phyloP scores from a whole-genome alignment of 768 basidiomycete species.

The Cystofilobasidium bisporidii region DNA sequence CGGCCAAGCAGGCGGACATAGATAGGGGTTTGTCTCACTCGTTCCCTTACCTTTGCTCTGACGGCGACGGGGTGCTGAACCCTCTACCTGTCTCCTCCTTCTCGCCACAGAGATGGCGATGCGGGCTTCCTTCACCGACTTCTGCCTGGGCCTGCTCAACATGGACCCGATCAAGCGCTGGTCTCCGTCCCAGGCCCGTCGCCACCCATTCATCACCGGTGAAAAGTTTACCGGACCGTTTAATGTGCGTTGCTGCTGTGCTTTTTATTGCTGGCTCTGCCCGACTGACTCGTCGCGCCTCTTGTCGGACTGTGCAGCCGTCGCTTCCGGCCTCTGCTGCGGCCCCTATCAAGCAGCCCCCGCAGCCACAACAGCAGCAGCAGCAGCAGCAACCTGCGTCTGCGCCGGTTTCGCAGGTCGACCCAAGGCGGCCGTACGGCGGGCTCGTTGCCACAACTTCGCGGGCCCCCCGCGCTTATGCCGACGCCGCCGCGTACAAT shows the following conservation, averaged over 20 bases:
- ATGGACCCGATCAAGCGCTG: slow-evolving; percentile 91
- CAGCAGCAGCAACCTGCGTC: slow-evolving; percentile 2
- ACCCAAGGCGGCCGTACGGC: slow-evolving; percentile 78
- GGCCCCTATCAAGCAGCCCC: background rate
- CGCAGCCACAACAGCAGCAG: too few relatives aligned
- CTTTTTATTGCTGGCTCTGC: background rate
- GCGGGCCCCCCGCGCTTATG: slow-evolving; percentile 73
- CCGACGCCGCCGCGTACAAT: slow-evolving; percentile 87
- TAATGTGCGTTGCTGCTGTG: slow-evolving; percentile 33
- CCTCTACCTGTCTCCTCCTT: background rate
- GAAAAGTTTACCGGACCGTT: slow-evolving; percentile 65
- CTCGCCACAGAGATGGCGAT: slow-evolving; percentile 78
- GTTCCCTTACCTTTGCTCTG: background rate
- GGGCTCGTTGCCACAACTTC: slow-evolving; percentile 67
- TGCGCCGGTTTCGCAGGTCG: slow-evolving; percentile 36
- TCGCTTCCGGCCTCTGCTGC: background rate
- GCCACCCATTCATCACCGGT: slow-evolving; percentile 96
- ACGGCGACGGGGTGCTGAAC: background rate
- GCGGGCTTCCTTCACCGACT: slow-evolving; percentile 90
- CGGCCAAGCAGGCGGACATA: slow-evolving; percentile 60
- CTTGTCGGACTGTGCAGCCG: background rate
- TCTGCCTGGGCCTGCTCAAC: slow-evolving; percentile 86
- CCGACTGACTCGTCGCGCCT: background rate
- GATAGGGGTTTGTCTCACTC: slow-evolving; percentile 62
- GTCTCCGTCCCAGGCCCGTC: slow-evolving; percentile 90